Evolutionary conservation across 1,284 basidiomycete genomes (phyloP).

Genomic region (Abortiporus biennis): DNA sequence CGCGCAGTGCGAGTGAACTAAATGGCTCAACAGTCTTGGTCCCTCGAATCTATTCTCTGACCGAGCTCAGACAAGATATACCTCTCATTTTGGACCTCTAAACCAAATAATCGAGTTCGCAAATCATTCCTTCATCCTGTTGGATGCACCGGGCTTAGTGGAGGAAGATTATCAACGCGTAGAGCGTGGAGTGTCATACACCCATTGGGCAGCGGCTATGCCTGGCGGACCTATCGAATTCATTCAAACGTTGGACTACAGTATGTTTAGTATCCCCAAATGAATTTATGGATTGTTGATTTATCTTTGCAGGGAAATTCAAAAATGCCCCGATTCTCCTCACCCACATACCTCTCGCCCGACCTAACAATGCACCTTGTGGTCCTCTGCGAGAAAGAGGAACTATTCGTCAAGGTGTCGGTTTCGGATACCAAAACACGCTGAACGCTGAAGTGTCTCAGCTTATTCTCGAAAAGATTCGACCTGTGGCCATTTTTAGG

Average conservation of each 20-base stretch:
- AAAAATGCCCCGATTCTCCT: conserved; percentile 37
- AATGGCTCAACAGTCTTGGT: conserved; percentile 48
- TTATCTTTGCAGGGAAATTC: conserved; percentile 4
- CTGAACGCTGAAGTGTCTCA: conserved; percentile 42
- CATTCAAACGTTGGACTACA: conserved; percentile 44
- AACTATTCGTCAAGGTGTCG: conserved; percentile 44
- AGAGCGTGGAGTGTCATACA: conserved; percentile 34
- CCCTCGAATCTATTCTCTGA: conserved; percentile 50
- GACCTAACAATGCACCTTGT: conserved; percentile 44
- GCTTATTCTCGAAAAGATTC: conserved; percentile 44
- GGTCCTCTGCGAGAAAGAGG: conserved; percentile 50
- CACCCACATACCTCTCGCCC: conserved; percentile 55
- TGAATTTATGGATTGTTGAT: conserved; percentile 2
- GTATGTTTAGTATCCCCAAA: neutral
- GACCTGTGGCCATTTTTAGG: conserved; percentile 49
- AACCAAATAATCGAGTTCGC: conserved; percentile 50
- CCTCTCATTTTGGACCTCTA: conserved; percentile 57
- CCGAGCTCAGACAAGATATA: conserved; percentile 57
- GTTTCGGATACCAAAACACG: conserved; percentile 61
- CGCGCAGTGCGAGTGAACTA: conserved; percentile 5
- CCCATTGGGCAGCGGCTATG: conserved; percentile 49
- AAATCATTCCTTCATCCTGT: conserved; percentile 67
- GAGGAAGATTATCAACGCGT: conserved; percentile 74
- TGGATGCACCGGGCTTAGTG: conserved; percentile 74
- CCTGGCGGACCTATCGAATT: conserved; percentile 65